Evolutionary conservation across 768 basidiomycete species (phyloP).

Genomic region (Rhodotorula paludigena): DNA sequence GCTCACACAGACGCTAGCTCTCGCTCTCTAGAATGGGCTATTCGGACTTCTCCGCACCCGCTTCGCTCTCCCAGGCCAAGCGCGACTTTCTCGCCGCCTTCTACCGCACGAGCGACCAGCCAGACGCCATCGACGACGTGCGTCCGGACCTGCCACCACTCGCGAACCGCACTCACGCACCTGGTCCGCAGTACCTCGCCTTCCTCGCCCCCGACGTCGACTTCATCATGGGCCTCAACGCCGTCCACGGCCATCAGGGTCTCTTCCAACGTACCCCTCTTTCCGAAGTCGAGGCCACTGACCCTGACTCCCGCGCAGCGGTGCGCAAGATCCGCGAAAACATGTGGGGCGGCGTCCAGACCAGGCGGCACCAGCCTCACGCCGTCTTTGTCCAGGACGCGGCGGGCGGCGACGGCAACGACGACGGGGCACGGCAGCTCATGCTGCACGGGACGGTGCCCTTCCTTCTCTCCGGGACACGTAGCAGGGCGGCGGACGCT

Average conservation of each 20-base stretch:
- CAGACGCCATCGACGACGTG: not conserved
- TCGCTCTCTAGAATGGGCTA: no score
- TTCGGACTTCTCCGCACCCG: not conserved
- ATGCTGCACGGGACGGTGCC: slow-evolving; percentile 32
- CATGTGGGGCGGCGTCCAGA: slow-evolving; percentile 33
- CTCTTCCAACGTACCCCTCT: not conserved
- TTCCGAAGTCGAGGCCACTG: not conserved
- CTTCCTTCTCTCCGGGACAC: no score
- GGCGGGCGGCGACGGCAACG: not conserved
- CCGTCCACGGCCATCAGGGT: slow-evolving; percentile 14
- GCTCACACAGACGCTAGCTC: no score
- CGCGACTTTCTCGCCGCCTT: slow-evolving; percentile 1
- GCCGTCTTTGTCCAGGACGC: not conserved
- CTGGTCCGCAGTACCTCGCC: slow-evolving; percentile 3
- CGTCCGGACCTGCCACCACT: not conserved
- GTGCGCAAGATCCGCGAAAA: slow-evolving; percentile 30
- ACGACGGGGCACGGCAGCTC: slow-evolving; percentile 5
- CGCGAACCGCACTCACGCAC: not conserved
- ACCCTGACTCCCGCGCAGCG: not conserved
- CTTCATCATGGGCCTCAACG: slow-evolving; percentile 32
- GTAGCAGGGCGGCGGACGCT: no score
- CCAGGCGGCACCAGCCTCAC: slow-evolving; percentile 14
- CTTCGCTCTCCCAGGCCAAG: not conserved
- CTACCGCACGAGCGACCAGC: slow-evolving; percentile 2
- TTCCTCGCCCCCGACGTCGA: slow-evolving; percentile 17